These are phyloP conservation scores for Populus hybrid DNA, from an alignment of 441 rosid species.

Conservation along the genomic window DNA sequence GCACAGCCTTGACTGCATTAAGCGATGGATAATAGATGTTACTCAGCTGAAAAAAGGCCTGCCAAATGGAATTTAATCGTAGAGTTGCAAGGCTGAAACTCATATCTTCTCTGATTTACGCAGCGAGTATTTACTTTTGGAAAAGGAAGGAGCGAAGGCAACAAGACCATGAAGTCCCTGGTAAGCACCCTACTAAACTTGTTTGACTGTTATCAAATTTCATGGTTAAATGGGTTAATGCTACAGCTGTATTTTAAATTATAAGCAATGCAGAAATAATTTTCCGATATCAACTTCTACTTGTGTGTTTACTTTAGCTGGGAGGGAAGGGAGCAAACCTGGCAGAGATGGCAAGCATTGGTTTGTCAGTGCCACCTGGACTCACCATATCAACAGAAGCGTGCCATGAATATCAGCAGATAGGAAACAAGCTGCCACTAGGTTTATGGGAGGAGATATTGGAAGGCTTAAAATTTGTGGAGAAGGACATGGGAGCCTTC, in stretches of 20 bases:
- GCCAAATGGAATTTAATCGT: neutral
- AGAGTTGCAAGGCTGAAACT: neutral
- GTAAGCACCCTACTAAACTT: constrained; percentile 33
- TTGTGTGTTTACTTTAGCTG: constrained; percentile 40
- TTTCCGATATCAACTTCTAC: neutral
- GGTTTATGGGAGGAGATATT: constrained; percentile 84
- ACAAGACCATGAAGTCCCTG: constrained; percentile 94
- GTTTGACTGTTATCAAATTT: too few species aligned
- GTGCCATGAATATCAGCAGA: constrained; percentile 77
- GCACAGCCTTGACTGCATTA: too few species aligned
- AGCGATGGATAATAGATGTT: neutral
- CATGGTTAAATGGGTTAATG: too few species aligned
- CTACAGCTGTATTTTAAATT: neutral
- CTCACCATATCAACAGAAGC: constrained; percentile 96
- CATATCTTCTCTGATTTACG: constrained; percentile 5
- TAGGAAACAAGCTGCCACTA: constrained; percentile 61
- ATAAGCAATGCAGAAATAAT: neutral
- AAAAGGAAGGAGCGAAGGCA: constrained; percentile 91
- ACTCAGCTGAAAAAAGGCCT: neutral
- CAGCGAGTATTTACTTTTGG: constrained; percentile 92
- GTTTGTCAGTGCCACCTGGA: constrained; percentile 93
- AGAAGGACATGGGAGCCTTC: constrained; percentile 75
- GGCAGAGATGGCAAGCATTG: constrained; percentile 98
- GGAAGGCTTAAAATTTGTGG: constrained; percentile 57
- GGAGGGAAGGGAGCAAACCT: constrained; percentile 98